Evolutionary conservation across 129 eudicot species (phyloP), one percentile per base, ranked within the genome.

Genomic region (Centrapalus pauciflorus): DNA sequence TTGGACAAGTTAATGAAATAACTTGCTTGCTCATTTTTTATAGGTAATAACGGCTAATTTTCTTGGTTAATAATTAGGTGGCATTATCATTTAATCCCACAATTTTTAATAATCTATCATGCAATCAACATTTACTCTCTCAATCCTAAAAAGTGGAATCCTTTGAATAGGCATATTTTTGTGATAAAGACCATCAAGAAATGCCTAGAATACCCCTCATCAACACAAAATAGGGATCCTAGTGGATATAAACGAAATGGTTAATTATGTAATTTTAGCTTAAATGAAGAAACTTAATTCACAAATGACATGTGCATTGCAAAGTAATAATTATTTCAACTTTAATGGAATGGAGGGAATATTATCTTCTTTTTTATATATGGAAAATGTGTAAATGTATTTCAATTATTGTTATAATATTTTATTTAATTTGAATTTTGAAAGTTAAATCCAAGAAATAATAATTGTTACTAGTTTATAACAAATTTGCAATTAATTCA

Each of bases 21-120:
- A 17, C 54, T 48, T 48, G 8, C 7, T 48, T 48, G 11, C 54
- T 1, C 19, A 54, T 52, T 55, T 27, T 40, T 52, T 68, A 38
- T 23, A 68, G 24, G 37, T 16, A 52, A 7, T 35, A 48, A 54
- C n/a, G n/a, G n/a, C n/a, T n/a, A 17, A 17, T 3, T 17, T 48
- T 48, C 16, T 43, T 43, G 50, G 50, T 14, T 43, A 20, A 43
- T 2, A 48, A 19, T 11, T 24, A 3, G 21, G 9, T 16, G 54
- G 23, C 54, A 14, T 1, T 25, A 28, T 45, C 75, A 70, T 69
- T 69, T 56, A 69, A 12, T 56, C 58, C 43, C 55, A 23, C 35
- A 25, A 34, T 14, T 25, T 19, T 34, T 68, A 21, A 68, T n/a
- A n/a, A n/a, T n/a, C n/a, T n/a, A n/a, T n/a, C n/a, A 68, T 56